Evolutionary conservation across 2,329 filamentous ascomycete species (phyloP).

Genomic region (Ophiostoma sp.): DNA sequence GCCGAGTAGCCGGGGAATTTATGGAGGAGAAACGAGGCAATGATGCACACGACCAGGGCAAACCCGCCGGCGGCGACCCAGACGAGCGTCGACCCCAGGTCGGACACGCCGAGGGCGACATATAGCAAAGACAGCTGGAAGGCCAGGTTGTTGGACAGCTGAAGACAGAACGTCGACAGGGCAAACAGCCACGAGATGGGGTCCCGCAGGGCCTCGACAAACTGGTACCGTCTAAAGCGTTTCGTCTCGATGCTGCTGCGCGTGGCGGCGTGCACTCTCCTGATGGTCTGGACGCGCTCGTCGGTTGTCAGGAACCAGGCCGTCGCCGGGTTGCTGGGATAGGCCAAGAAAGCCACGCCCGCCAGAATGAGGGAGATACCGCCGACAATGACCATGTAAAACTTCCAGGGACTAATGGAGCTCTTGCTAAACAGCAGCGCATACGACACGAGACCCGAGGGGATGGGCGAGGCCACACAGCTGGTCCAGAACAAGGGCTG

Average conservation of each 20-base stretch:
- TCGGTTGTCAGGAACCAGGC: conserved; percentile 30
- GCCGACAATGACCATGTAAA: conserved; percentile 44
- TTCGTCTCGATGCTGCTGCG: conserved; percentile 43
- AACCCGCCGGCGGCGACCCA: conserved; percentile 42
- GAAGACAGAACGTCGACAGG: conserved; percentile 38
- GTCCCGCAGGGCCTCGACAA: conserved; percentile 30
- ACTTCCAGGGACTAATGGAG: conserved; percentile 41
- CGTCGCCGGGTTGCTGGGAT: conserved; percentile 32
- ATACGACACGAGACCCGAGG: conserved; percentile 44
- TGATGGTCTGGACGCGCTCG: conserved; percentile 32
- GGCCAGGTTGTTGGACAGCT: conserved; percentile 43
- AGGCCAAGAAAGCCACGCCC: conserved; percentile 39
- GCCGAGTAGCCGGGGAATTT: conserved; percentile 38
- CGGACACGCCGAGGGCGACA: conserved; percentile 39
- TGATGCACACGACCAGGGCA: conserved; percentile 37
- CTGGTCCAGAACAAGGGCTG: conserved; percentile 41
- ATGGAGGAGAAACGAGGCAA: conserved; percentile 37
- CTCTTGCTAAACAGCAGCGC: conserved; percentile 42
- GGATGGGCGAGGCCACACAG: conserved; percentile 40
- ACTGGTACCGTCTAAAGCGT: conserved; percentile 37
- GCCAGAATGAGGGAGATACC: conserved; percentile 40
- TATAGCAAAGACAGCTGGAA: conserved; percentile 45
- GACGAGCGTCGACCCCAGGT: conserved; percentile 43
- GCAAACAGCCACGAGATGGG: conserved; percentile 32
- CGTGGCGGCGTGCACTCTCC: conserved; percentile 37